Evolutionary conservation across 176 grass and related monocot species (phyloP).

Genomic region (Ananas comosus): DNA sequence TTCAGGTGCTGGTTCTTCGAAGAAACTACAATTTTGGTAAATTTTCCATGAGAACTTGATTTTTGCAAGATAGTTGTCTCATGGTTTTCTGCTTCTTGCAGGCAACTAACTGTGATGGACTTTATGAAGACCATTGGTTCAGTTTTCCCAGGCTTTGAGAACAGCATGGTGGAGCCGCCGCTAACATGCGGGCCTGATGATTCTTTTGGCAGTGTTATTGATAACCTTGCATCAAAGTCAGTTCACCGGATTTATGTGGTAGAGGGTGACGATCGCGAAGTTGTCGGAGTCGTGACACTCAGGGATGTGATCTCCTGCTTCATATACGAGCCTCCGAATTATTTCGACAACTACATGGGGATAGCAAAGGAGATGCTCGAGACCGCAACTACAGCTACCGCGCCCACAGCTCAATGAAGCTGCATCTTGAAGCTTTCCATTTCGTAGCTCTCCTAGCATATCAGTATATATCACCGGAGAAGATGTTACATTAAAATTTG

Average conservation of each 20-base stretch:
- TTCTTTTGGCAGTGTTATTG: conserved; percentile 67
- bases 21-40: neutral
- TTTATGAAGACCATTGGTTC: conserved; percentile 65
- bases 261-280: conserved; percentile 24
- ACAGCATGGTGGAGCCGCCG: conserved; percentile 29
- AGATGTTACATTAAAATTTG: too few relatives aligned
- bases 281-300: conserved; percentile 67
- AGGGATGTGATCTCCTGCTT: conserved; percentile 95
- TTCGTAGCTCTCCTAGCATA: too few relatives aligned
- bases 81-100: conserved; percentile 14
- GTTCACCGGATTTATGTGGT: conserved; percentile 86
- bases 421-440: too few relatives aligned
- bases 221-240: conserved; percentile 65
- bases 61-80: neutral
- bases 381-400: neutral
- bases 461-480: too few relatives aligned
- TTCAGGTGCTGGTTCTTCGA: conserved; percentile 42
- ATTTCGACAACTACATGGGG: conserved; percentile 41
- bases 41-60: neutral
- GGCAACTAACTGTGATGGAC: conserved; percentile 63
- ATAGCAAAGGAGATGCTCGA: conserved; percentile 26
- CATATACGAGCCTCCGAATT: conserved; percentile 58
- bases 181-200: conserved; percentile 45
- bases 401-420: neutral
- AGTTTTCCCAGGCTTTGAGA: conserved; percentile 41